Evolutionary conservation across 2,329 filamentous ascomycete genomes (phyloP).

Genomic region (Penicillium sp.): DNA sequence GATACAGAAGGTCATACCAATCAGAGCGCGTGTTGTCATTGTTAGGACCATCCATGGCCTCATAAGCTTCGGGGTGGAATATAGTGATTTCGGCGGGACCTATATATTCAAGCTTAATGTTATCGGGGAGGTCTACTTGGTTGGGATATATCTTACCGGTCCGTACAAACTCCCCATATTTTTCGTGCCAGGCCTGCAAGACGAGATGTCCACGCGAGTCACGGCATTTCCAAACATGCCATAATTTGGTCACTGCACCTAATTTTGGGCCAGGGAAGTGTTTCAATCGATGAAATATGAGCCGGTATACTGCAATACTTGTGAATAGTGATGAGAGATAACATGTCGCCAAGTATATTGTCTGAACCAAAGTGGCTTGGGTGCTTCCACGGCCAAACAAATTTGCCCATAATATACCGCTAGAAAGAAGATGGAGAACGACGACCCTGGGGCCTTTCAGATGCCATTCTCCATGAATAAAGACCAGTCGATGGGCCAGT

Average conservation of each 20-base stretch:
- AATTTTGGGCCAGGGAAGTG: conserved; percentile 5
- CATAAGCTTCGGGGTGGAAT: conserved; percentile 9
- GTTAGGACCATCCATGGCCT: conserved; percentile 10
- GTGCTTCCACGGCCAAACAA: background rate
- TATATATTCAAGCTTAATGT: background rate
- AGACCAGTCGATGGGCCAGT: conserved; percentile 1
- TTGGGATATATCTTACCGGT: background rate
- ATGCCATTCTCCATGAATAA: conserved; percentile 13
- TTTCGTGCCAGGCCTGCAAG: background rate
- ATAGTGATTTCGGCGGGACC: conserved; percentile 12
- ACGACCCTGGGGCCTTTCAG: background rate
- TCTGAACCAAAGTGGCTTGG: background rate
- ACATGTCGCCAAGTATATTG: background rate
- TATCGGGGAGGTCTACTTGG: background rate
- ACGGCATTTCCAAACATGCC: conserved; percentile 10
- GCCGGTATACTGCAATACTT: background rate
- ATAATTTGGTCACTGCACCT: conserved; percentile 1
- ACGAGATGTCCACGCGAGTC: conserved; percentile 8
- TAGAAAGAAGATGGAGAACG: background rate
- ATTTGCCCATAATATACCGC: background rate
- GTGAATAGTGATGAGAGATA: background rate
- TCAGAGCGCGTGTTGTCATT: conserved; percentile 13
- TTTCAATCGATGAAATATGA: conserved; percentile 4
- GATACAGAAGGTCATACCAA: conserved; percentile 14
- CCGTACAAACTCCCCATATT: conserved; percentile 2